Base-by-base conservation (phyloP, 192 early-diverging fungal species). In the Powellomyces hirtus region DNA sequence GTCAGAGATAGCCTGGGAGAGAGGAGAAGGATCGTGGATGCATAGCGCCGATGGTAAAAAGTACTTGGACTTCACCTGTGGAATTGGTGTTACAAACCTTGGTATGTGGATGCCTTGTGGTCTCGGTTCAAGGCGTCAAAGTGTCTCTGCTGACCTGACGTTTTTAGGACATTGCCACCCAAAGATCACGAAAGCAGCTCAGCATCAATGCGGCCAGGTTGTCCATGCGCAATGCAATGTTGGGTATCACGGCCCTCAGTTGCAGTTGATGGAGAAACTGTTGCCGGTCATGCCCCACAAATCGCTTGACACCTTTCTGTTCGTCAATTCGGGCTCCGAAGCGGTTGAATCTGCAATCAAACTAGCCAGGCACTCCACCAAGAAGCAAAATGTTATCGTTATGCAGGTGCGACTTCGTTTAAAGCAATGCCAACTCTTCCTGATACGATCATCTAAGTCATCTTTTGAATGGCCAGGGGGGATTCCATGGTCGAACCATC, bases 251-350 rank as follows among this genome's bases (percentile, higher is more conserved):
- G 13, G 20, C 4, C 64, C 64, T n/a, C 51, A 56, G 11, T 16
- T 66, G 16, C 14, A 26, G 20, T 29, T 66, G 37, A 36, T 66
- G 7, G 13, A 55, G 34, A 53, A 57, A 38, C 64, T 66, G 8
- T 52, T 66, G 29, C 64, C 64, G 4, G 64, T 66, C 36, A 66
- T 66, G 64, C 64, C 64, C 4, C 30, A 66, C 50, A 35, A 57
- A 52, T 66, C 64, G 11, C 50, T 66, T n/a, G 64, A 66, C 37
- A 66, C 64, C n/a, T 66, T 66, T 36, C 14, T 66, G 2, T 66
- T 30, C 14, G 50, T 66, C 49, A 66, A 66, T 37, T 66, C 64
- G 22, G 64, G 64, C 8, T 66, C 64, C 1, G 64, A 66, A 26
- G 64, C 64, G 13, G 34, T 40, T 7, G 64, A 66, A 52, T 35